Evolutionary conservation across 495 filamentous ascomycete genomes (phyloP), one percentile per base, ranked within the genome.

Genomic region (Penicillium bialowiezense): DNA sequence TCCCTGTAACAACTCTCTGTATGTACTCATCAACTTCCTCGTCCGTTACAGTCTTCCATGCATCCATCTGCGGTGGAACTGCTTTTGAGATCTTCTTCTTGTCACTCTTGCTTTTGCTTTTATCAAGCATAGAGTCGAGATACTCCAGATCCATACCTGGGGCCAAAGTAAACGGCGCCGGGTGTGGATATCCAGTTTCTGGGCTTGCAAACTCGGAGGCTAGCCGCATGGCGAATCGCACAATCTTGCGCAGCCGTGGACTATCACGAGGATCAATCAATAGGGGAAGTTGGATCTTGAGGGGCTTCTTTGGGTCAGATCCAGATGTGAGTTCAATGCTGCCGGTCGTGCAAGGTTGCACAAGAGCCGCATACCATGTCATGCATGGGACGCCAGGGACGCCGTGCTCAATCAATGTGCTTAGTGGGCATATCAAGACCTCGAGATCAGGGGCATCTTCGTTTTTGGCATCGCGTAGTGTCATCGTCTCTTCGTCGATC

Each of bases 161-260:
- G 12, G 40, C 40, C 24, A 42, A 18, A 8, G 17, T 3, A 7
- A 42, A 42, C 1, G 40, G 24, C 19, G 40, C 40, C 14, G 24
- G 24, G 7, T 42, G 5, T 31, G 40, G 40, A 32, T 42, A 42
- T 8, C 40, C 40, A 1, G 24, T 28, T 9, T 29, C 40, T 3
- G 40, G 24, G 3, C 40, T 15, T 3, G 24, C 23, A 32, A 42
- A 42, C 24, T 42, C 40, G 14, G 17, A n/a, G 7, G 40, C 40
- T 26, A 42, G 26, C 14, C 40, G 40, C 40, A 42, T 42, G 15
- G 40, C 40, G 10, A 42, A 42, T 9, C 40, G 40, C 24, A 42
- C 40, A 5, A 15, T 17, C 40, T 42, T 42, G 4, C 40, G 40
- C 15, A 42, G 15, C 0, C 40, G 40, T 1, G 23, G 6, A 8